These are phyloP conservation scores for Fraxinus pennsylvanica DNA, from an alignment of 257 asterid genomes.

Conservation along the genomic window DNA sequence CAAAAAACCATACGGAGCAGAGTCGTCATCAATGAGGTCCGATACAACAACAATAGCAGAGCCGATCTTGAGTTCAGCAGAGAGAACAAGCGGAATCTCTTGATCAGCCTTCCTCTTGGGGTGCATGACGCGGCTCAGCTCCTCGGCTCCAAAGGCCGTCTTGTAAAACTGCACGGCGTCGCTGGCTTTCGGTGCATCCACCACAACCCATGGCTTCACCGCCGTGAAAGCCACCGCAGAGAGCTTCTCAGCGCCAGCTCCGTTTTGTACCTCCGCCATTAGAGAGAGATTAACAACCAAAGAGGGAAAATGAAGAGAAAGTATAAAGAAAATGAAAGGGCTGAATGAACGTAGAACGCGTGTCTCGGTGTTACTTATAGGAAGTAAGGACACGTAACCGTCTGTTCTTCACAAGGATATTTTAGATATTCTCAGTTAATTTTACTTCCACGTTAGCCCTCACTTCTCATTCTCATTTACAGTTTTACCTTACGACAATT, in stretches of 20 bases:
- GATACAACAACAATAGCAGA: constrained; percentile 53
- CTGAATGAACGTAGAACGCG: background rate
- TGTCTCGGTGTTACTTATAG: constrained; percentile 47
- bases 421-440: constrained; percentile 16
- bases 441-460: constrained; percentile 23
- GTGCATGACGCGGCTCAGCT: constrained; percentile 58
- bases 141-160: constrained; percentile 90
- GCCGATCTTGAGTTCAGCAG: constrained; percentile 79
- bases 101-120: constrained; percentile 89
- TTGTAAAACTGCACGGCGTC: constrained; percentile 84
- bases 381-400: constrained; percentile 61
- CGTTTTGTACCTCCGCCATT: constrained; percentile 56
- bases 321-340: background rate
- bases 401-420: constrained; percentile 24
- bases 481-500: background rate
- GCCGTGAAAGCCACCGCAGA: constrained; percentile 45
- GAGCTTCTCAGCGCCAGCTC: constrained; percentile 28
- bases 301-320: constrained; percentile 21
- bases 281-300: constrained; percentile 29
- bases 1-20: constrained; percentile 42
- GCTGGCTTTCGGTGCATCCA: constrained; percentile 63
- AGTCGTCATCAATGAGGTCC: constrained; percentile 59
- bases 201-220: constrained; percentile 66
- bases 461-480: constrained; percentile 28
- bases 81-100: constrained; percentile 67